Conservation (phyloP, 768 basidiomycete genomes). For the Aureoboletus auriporus region DNA sequence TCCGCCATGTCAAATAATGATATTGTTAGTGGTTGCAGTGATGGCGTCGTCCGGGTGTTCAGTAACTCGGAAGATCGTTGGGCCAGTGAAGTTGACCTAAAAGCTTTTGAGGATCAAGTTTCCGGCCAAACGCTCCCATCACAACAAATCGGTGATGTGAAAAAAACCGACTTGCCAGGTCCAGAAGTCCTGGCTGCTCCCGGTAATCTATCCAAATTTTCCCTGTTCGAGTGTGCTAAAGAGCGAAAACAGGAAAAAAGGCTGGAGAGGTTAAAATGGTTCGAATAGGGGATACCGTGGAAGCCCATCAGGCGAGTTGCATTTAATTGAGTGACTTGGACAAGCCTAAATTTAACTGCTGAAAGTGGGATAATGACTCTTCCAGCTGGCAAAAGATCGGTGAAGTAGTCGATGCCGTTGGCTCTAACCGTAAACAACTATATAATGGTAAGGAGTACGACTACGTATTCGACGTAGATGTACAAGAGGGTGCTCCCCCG, state of each 20-base stretch:
- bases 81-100: constrained; percentile 60
- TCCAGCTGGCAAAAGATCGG: constrained; percentile 90
- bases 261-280: constrained; percentile 94
- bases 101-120: constrained; percentile 71
- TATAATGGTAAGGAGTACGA: constrained; percentile 94
- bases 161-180: constrained; percentile 86
- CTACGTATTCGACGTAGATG: constrained; percentile 98
- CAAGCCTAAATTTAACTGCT: background rate
- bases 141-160: constrained; percentile 89
- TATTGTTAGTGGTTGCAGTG: constrained; percentile 89
- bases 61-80: constrained; percentile 69
- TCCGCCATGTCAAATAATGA: constrained; percentile 86
- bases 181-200: constrained; percentile 71
- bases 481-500: constrained; percentile 87
- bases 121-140: constrained; percentile 76
- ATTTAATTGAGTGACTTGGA: background rate
- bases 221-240: constrained; percentile 2
- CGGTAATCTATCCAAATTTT: constrained; percentile 39
- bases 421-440: constrained; percentile 86
- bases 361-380: constrained; percentile 74
- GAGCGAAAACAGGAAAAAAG: constrained; percentile 63
- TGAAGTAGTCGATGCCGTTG: constrained; percentile 93
- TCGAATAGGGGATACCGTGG: constrained; percentile 71
- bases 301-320: constrained; percentile 78
- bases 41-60: constrained; percentile 84